Percentiles rank a stretch among this genome's conserved stretches.
Evolutionary conservation across 805 yeast genomes (phyloP).

Genomic region (Yueomyces sinensis): DNA sequence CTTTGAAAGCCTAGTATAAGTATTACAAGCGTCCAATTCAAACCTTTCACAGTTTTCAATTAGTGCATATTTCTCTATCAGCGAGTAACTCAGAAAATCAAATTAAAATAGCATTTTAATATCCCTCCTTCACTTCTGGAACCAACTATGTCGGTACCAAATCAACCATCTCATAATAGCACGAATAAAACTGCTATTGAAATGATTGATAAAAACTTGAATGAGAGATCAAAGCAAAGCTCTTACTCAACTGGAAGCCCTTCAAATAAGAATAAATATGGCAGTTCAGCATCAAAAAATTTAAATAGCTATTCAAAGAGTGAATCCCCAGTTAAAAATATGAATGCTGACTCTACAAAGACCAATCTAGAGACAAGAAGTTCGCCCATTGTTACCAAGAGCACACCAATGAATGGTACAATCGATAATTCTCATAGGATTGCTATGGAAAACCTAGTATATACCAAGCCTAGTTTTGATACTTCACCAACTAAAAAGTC

Average conservation of each 20-base stretch:
- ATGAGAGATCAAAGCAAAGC: slow-evolving; percentile 5
- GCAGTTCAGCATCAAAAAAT: neutral
- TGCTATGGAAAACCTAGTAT: neutral
- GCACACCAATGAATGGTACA: neutral
- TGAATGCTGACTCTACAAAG: neutral
- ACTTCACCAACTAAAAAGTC: slow-evolving; percentile 16
- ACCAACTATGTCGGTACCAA: too few species aligned
- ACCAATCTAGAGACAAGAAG: neutral
- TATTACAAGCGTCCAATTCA: too few species aligned
- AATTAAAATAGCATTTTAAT: too few species aligned
- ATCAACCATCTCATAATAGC: too few species aligned
- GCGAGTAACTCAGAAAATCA: too few species aligned
- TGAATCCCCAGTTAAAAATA: neutral
- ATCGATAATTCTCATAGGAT: too few species aligned
- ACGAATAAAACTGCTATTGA: too few species aligned
- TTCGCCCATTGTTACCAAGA: neutral
- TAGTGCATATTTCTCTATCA: too few species aligned
- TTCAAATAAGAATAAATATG: neutral
- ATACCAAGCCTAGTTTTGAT: neutral
- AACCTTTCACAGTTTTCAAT: too few species aligned
- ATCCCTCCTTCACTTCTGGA: too few species aligned
- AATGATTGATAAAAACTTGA: slow-evolving; percentile 16
- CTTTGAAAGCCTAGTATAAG: too few species aligned
- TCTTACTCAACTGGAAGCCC: neutral
- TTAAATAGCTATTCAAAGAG: neutral